Conservation (phyloP, 345 rosid genomes). For the Bruguiera parviflora region DNA sequence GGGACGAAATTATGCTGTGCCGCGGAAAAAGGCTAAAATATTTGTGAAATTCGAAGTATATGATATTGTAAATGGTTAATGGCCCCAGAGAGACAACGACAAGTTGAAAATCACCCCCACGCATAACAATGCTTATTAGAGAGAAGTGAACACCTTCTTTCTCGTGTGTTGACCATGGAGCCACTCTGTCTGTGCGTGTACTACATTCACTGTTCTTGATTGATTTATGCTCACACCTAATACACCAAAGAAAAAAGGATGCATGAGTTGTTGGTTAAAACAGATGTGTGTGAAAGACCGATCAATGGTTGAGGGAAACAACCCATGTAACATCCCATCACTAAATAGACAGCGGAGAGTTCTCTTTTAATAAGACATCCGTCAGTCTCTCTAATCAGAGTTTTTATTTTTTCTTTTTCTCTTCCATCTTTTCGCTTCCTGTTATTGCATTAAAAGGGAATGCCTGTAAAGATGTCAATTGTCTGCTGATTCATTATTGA, state of each 20-base stretch:
- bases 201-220: conserved; percentile 12
- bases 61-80: too few species aligned
- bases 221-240: conserved; percentile 9
- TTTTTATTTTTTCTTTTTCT: neutral
- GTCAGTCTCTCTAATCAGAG: neutral
- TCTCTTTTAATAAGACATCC: too few species aligned
- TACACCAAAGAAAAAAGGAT: neutral
- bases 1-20: too few species aligned
- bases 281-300: neutral
- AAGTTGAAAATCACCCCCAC: too few species aligned
- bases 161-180: too few species aligned
- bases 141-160: too few species aligned
- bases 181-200: neutral
- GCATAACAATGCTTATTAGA: too few species aligned
- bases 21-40: too few species aligned
- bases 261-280: conserved; percentile 11
- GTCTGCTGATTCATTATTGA: neutral
- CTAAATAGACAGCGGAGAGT: neutral
- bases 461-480: neutral
- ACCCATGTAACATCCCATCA: conserved; percentile 1
- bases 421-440: neutral
- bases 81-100: too few species aligned
- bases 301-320: neutral
- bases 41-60: too few species aligned
- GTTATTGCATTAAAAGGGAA: neutral